phyloP scores from a whole-genome alignment of 2,329 filamentous ascomycete genomes.

The Monosporascus cannonballus region DNA sequence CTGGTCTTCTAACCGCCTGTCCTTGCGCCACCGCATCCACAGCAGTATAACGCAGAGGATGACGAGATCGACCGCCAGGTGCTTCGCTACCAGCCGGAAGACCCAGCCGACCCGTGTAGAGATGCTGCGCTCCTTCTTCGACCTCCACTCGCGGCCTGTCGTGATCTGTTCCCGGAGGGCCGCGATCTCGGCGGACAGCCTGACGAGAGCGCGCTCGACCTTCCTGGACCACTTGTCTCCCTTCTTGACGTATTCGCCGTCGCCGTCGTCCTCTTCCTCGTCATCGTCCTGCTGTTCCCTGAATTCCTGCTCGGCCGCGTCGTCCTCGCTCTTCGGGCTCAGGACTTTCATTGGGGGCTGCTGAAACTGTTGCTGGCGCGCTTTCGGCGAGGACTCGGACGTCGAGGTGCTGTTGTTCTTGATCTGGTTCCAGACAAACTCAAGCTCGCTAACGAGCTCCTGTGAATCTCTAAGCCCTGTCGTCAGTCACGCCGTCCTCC shows the following conservation, averaged over 20 bases:
- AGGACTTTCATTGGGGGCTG: constrained; percentile 61
- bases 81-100: constrained; percentile 63
- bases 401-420: constrained; percentile 74
- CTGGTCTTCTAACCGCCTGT: constrained; percentile 67
- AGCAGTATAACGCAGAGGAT: constrained; percentile 60
- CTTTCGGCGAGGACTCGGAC: constrained; percentile 49
- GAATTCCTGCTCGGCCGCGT: constrained; percentile 56
- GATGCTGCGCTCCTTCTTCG: constrained; percentile 57
- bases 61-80: constrained; percentile 66
- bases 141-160: constrained; percentile 64
- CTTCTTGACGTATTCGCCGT: constrained; percentile 33
- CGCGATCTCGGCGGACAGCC: constrained; percentile 87
- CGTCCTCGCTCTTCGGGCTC: constrained; percentile 80
- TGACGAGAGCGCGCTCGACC: constrained; percentile 79
- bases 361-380: constrained; percentile 36
- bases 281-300: constrained; percentile 42
- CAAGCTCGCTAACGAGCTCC: constrained; percentile 87
- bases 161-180: constrained; percentile 88
- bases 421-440: constrained; percentile 99
- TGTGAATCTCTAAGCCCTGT: constrained; percentile 57
- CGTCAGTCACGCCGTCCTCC: constrained; percentile 5
- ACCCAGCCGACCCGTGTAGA: constrained; percentile 67
- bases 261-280: constrained; percentile 33
- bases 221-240: constrained; percentile 67
- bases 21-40: constrained; percentile 67